These are phyloP conservation scores for Catharanthus roseus DNA, from an alignment of 257 asterid species.

Conservation along the genomic window DNA sequence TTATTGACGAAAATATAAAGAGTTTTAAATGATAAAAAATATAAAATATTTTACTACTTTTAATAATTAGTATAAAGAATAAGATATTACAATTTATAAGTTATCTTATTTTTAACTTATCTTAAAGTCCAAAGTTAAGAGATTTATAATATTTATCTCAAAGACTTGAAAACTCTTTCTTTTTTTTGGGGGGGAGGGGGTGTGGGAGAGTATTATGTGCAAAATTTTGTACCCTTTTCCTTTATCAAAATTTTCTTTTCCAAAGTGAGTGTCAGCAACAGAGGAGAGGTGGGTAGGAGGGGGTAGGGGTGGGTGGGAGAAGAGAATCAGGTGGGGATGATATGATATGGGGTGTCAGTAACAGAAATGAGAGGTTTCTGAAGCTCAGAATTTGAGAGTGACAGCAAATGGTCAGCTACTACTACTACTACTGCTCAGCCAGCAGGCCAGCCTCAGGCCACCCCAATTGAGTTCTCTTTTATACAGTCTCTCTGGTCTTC, in stretches of 20 bases:
- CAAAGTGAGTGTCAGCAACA: constrained; percentile 14
- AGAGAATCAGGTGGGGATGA: constrained; percentile 30
- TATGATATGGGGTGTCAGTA: constrained; percentile 37
- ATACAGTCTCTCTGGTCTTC: background rate
- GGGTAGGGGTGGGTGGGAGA: background rate
- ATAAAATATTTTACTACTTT: too few relatives aligned
- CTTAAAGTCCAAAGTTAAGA: too few relatives aligned
- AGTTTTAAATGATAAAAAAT: too few relatives aligned
- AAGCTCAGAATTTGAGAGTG: constrained; percentile 61
- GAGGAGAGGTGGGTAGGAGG: background rate
- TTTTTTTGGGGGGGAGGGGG: too few relatives aligned
- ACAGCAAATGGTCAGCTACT: constrained; percentile 23
- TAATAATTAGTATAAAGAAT: too few relatives aligned
- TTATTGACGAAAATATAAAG: too few relatives aligned
- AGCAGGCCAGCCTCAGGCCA: background rate
- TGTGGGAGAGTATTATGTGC: background rate
- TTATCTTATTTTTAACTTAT: too few relatives aligned
- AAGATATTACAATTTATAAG: too few relatives aligned
- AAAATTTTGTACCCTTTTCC: background rate
- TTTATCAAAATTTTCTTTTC: constrained; percentile 10
- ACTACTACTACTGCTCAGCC: constrained; percentile 1
- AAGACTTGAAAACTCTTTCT: too few relatives aligned
- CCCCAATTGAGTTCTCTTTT: background rate
- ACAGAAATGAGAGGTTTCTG: constrained; percentile 23
- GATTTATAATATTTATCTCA: too few relatives aligned